Conservation (phyloP, 768 basidiomycete species). For the Russula vinacea region DNA sequence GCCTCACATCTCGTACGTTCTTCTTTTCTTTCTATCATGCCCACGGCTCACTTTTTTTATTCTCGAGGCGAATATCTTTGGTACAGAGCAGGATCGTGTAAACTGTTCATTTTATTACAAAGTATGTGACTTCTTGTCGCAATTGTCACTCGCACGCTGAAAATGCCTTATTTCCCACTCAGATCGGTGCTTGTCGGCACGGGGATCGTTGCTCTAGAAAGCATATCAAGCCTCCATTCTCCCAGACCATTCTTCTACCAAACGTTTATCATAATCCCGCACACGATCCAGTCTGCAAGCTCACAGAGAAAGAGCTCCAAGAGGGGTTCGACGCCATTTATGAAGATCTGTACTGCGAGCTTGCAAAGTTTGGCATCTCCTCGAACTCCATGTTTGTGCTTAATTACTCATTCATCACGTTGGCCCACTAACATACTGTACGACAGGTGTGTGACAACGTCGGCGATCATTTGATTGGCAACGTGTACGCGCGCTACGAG, state of each 20-base stretch:
- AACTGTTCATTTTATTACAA: conserved; percentile 99
- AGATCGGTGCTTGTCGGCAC: conserved; percentile 99
- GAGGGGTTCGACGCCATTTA: conserved; percentile 93
- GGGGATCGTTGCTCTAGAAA: conserved; percentile 98
- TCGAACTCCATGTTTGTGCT: conserved; percentile 84
- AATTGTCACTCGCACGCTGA: conserved; percentile 8
- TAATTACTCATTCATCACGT: conserved; percentile 4
- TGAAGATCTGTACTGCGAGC: conserved; percentile 91
- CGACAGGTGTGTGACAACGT: conserved; percentile 93
- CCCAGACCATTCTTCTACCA: conserved; percentile 92
- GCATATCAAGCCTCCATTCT: conserved; percentile 96
- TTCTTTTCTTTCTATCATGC: neutral
- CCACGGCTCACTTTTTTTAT: neutral
- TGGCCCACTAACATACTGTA: neutral
- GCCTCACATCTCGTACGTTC: conserved; percentile 74
- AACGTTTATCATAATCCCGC: conserved; percentile 99
- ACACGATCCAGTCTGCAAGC: conserved; percentile 85
- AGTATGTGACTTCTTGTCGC: conserved; percentile 42
- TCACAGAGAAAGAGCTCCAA: conserved; percentile 83
- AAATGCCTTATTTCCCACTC: conserved; percentile 22
- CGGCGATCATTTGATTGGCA: conserved; percentile 97
- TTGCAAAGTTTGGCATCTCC: conserved; percentile 93
- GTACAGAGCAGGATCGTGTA: conserved; percentile 91
- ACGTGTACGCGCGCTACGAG: conserved; percentile 96
- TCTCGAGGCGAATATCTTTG: conserved; percentile 86